Evolutionary conservation across 139 green algal species (phyloP).

Genomic region (Gonium pectorale): DNA sequence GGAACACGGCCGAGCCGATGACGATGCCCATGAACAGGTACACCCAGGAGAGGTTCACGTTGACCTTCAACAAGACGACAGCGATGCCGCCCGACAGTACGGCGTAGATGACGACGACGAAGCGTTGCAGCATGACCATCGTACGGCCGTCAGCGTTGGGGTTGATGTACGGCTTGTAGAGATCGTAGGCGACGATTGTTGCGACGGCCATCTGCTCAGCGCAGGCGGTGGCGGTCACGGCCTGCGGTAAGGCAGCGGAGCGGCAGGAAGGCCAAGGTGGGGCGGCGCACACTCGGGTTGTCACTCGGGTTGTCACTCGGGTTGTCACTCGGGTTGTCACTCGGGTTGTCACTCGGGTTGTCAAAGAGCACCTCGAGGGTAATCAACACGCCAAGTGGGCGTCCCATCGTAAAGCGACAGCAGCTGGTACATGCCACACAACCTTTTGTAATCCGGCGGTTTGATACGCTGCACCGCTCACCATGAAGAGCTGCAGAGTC

Average conservation of each 20-base stretch:
- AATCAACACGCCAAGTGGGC: no score
- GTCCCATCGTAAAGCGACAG: no score
- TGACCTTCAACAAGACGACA: constrained; percentile 85
- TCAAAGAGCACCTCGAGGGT: no score
- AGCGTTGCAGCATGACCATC: constrained; percentile 68
- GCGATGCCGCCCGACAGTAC: constrained; percentile 85
- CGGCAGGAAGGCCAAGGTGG: neutral
- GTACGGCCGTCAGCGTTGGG: constrained; percentile 79
- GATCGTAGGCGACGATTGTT: constrained; percentile 87
- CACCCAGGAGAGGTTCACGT: constrained; percentile 83
- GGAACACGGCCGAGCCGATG: constrained; percentile 89
- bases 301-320: no score
- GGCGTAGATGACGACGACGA: constrained; percentile 67
- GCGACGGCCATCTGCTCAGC: constrained; percentile 93
- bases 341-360: no score
- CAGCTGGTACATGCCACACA: no score
- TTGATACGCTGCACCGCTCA: no score
- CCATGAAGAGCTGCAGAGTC: constrained; percentile 83
- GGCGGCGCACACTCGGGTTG: no score
- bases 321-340: no score
- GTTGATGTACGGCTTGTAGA: constrained; percentile 82
- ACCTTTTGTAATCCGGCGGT: no score
- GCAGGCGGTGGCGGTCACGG: constrained; percentile 88
- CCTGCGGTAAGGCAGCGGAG: neutral
- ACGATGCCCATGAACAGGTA: constrained; percentile 86